Conservation (phyloP, 306 rosid genomes). For the Fragaria vesca region DNA sequence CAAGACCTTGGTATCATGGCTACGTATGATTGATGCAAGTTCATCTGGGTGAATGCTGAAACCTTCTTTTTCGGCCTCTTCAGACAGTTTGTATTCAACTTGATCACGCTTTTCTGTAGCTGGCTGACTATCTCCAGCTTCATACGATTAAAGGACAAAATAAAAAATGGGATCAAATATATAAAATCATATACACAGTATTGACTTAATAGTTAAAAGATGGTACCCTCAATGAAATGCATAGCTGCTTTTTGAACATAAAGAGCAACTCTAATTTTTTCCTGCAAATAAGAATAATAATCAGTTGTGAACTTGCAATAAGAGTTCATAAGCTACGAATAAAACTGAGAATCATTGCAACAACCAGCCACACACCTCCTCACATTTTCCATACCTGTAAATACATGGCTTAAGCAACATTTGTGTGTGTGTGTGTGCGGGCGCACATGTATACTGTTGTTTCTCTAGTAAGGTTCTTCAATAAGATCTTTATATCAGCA, state of each 20-base stretch:
- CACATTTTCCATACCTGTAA: neutral
- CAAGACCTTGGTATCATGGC: constrained; percentile 57
- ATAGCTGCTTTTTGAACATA: constrained; percentile 89
- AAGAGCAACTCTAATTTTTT: constrained; percentile 80
- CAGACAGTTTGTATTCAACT: constrained; percentile 50
- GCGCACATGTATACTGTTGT: neutral
- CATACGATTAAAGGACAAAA: constrained; percentile 36
- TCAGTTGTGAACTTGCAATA: neutral
- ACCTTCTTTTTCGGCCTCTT: constrained; percentile 72
- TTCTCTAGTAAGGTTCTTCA: neutral
- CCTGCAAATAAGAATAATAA: constrained; percentile 51
- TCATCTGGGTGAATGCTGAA: constrained; percentile 85
- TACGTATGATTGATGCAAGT: constrained; percentile 63
- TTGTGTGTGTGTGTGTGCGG: neutral
- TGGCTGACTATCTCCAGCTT: constrained; percentile 44
- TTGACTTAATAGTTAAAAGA: constrained; percentile 18
- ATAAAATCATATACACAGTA: constrained; percentile 13
- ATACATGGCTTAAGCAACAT: neutral
- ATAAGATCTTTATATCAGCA: neutral
- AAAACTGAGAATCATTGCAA: neutral
- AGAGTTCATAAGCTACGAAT: neutral
- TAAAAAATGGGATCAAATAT: constrained; percentile 19
- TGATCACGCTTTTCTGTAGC: constrained; percentile 16
- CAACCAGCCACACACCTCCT: neutral
- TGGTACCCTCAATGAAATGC: constrained; percentile 81